A percentile compares a stretch with the other conserved stretches of the same genome.
phyloP scores from a whole-genome alignment of 164 flowering plant species.

The Piper longum region DNA sequence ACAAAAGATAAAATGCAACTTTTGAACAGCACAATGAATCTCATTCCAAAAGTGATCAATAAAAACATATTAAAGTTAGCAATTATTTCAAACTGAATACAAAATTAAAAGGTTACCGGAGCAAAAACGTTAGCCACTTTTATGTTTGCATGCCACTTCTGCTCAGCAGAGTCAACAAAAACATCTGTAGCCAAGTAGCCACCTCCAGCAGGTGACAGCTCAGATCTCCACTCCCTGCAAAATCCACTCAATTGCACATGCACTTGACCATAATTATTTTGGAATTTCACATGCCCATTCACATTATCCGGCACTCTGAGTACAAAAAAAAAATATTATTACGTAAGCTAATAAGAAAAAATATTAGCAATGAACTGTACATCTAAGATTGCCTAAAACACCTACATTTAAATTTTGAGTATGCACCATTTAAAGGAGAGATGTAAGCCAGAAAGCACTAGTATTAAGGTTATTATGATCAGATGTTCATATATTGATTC shows the following conservation, averaged over 20 bases:
- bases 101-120: constrained; percentile 53
- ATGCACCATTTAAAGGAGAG: too few relatives aligned
- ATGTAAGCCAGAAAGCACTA: too few relatives aligned
- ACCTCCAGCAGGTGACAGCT: constrained; percentile 48
- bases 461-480: too few relatives aligned
- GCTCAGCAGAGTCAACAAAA: constrained; percentile 72
- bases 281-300: constrained; percentile 70
- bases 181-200: constrained; percentile 89
- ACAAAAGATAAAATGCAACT: neutral
- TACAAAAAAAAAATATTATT: constrained; percentile 1
- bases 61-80: neutral
- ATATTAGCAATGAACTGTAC: neutral
- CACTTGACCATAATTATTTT: constrained; percentile 78
- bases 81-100: neutral
- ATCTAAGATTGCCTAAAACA: too few relatives aligned
- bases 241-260: constrained; percentile 71
- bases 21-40: neutral
- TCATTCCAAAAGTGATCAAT: neutral
- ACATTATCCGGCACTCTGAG: constrained; percentile 84
- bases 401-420: too few relatives aligned
- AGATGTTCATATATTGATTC: too few relatives aligned
- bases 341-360: neutral
- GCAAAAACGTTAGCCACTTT: constrained; percentile 71
- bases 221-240: constrained; percentile 87
- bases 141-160: constrained; percentile 88